phyloP scores from a whole-genome alignment of 331 rosid species.

The Malus hybrid region DNA sequence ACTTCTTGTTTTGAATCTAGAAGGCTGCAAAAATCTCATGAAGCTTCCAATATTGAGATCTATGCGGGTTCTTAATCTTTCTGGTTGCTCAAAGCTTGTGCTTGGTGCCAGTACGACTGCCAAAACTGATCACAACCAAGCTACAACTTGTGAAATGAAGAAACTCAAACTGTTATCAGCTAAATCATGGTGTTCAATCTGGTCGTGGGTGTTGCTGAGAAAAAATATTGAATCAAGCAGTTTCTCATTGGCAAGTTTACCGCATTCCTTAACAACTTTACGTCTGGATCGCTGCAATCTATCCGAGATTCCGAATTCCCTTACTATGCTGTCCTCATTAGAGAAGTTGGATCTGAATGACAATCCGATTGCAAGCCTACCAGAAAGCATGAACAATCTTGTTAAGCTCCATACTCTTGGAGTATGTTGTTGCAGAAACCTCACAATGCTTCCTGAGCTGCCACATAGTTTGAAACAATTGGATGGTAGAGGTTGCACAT shows the following conservation, averaged over 20 bases:
- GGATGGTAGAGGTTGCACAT: no score
- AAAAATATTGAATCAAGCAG: no score
- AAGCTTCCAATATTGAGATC: conserved; percentile 1
- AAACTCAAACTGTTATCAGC: not conserved
- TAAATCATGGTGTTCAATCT: not conserved
- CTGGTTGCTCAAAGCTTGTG: conserved; percentile 4
- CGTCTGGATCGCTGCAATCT: no score
- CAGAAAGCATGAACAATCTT: not conserved
- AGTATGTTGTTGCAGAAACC: not conserved
- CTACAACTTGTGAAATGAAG: not conserved
- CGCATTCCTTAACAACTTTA: not conserved
- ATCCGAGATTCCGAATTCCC: not conserved
- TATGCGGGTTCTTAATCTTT: not conserved
- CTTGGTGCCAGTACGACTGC: not conserved
- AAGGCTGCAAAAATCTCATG: conserved; percentile 1
- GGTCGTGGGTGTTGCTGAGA: not conserved
- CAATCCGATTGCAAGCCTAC: not conserved
- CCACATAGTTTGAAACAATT: no score
- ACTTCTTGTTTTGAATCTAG: no score
- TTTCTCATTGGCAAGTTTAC: not conserved
- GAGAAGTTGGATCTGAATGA: not conserved
- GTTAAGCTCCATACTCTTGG: not conserved
- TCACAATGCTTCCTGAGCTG: no score
- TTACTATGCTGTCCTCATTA: not conserved
- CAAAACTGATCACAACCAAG: not conserved